Base-by-base conservation (phyloP, 306 rosid genomes). In the Begonia masoniana region DNA sequence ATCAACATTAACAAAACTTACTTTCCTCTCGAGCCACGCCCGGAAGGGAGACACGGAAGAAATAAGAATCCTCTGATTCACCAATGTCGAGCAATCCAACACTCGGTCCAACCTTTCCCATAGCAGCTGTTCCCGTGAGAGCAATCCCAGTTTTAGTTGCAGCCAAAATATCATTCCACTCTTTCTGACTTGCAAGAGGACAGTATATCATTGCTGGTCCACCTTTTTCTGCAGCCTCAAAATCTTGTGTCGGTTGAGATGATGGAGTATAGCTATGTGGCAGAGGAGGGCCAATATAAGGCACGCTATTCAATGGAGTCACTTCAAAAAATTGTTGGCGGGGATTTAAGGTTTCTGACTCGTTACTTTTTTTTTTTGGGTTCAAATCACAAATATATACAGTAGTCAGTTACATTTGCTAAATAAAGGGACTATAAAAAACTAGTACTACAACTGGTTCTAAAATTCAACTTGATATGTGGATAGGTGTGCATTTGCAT, bases 21-120 rank as follows among this genome's bases (percentile, higher is more conserved):
- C 97, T 80, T 62, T 89, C 93, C 55, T 84, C 94, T 76, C 94
- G 72, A 47, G 74, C 82, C 50, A 80, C 94, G 19, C 89, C 95
- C 0, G 95, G 94, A 49, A 85, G 83, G 67, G 94, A 78, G 47
- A 82, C 74, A 1, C 94, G 94, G 58, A 82, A 89, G 35, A 89
- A 60, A 62, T 76, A 89, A 0, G 82, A 66, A 55, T 85, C 88
- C 49, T 82, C 81, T 46, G 73, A 72, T 74, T 89, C 95, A 10
- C 87, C 95, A 49, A 88, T 80, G 63, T 88, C 97, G 62, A 80
- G 50, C 53, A 69, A 74, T 61, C 95, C 95, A 5, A 88, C 56
- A 19, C 59, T 67, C 8, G 86, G 86, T 21, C 97, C 97, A 39
- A 74, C 71, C 62, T 62, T 70, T 43, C 83, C 93, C 64, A 48